phyloP scores from a whole-genome alignment of 2,329 filamentous ascomycete genomes.

The Pseudogymnoascus sp. region DNA sequence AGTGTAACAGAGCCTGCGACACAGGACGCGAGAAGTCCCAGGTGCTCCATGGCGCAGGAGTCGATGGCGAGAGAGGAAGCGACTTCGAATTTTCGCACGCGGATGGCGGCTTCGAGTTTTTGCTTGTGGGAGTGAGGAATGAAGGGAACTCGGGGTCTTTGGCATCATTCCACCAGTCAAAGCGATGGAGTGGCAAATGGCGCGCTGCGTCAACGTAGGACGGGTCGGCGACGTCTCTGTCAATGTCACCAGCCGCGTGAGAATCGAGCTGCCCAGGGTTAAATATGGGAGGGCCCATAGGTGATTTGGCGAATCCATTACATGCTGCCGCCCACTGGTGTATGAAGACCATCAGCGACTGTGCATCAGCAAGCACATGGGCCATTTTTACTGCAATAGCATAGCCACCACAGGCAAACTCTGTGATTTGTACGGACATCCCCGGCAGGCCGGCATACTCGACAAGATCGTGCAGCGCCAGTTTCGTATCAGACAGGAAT shows the following conservation, averaged over 20 bases:
- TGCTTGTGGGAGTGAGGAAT: background rate
- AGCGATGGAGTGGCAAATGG: constrained; percentile 37
- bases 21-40: constrained; percentile 33
- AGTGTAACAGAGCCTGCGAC: constrained; percentile 29
- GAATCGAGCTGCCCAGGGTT: constrained; percentile 33
- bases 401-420: constrained; percentile 34
- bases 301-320: constrained; percentile 14
- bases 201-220: constrained; percentile 26
- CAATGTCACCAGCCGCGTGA: constrained; percentile 25
- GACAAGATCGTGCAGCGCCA: constrained; percentile 30
- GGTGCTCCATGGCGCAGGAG: constrained; percentile 33
- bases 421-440: constrained; percentile 33
- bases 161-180: constrained; percentile 34
- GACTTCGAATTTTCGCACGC: constrained; percentile 15
- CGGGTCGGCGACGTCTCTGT: constrained; percentile 20
- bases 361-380: constrained; percentile 38
- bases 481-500: constrained; percentile 27
- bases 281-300: constrained; percentile 28
- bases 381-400: constrained; percentile 34
- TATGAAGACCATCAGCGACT: constrained; percentile 35
- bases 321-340: constrained; percentile 33
- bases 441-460: constrained; percentile 20
- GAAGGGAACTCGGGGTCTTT: constrained; percentile 6
- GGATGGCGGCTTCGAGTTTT: background rate
- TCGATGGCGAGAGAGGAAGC: constrained; percentile 21